phyloP scores from a whole-genome alignment of 2,329 filamentous ascomycete species.

The Xylariaceae sp. region DNA sequence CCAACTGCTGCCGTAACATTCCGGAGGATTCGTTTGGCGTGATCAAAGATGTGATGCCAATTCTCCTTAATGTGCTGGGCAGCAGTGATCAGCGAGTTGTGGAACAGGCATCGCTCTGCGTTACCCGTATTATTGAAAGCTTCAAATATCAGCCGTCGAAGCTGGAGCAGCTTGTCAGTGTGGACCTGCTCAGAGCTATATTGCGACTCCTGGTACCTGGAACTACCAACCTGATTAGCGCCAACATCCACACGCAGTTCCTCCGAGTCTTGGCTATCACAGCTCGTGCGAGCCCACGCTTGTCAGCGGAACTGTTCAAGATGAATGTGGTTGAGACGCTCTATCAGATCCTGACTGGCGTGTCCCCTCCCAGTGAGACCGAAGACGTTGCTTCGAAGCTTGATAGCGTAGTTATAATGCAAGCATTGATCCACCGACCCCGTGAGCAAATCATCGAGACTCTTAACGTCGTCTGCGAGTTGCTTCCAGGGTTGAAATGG shows the following conservation, averaged over 20 bases:
- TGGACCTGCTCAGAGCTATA: conserved; percentile 82
- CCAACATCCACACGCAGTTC: conserved; percentile 95
- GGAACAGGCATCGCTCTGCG: conserved; percentile 93
- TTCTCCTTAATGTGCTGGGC: conserved; percentile 82
- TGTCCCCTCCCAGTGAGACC: conserved; percentile 81
- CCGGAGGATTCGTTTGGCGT: conserved; percentile 91
- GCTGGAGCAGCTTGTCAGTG: conserved; percentile 88
- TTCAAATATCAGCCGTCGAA: conserved; percentile 88
- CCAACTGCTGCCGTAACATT: conserved; percentile 97
- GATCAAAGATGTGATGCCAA: conserved; percentile 95
- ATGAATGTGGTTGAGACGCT: conserved; percentile 97
- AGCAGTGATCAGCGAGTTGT: conserved; percentile 97
- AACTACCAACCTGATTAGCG: conserved; percentile 91
- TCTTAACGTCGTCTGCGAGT: conserved; percentile 93
- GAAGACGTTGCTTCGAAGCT: conserved; percentile 83
- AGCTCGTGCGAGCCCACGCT: conserved; percentile 80
- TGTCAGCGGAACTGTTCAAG: conserved; percentile 90
- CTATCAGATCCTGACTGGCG: conserved; percentile 94
- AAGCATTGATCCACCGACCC: conserved; percentile 92
- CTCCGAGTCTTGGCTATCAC: conserved; percentile 88
- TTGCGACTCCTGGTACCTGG: conserved; percentile 87
- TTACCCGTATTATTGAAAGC: conserved; percentile 94
- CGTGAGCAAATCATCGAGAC: conserved; percentile 97
- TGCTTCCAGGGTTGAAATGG: conserved; percentile 75
- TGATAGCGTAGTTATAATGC: conserved; percentile 97